Evolutionary conservation across 2,329 filamentous ascomycete species (phyloP).

Genomic region (Zymoseptoria brevis): DNA sequence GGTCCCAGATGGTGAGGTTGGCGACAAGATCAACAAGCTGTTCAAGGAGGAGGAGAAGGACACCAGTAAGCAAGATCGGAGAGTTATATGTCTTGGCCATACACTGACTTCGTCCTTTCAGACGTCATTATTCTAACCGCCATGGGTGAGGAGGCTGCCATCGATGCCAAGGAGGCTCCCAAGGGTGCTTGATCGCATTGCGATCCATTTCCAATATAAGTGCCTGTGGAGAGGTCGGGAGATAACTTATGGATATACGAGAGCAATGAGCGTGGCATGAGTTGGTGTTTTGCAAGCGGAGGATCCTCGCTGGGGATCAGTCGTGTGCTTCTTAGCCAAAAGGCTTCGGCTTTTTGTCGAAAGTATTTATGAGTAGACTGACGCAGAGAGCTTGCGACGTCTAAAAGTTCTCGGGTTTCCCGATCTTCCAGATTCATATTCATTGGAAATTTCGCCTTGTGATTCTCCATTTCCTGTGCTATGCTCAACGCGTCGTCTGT

Average conservation of each 20-base stretch:
- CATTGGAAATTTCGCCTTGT: too few species aligned
- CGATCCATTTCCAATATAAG: slow-evolving; percentile 9
- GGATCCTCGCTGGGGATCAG: slow-evolving; percentile 18
- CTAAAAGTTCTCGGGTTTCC: slow-evolving; percentile 5
- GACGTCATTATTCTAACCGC: slow-evolving; percentile 87
- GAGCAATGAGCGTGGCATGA: slow-evolving; percentile 19
- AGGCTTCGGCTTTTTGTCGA: slow-evolving; percentile 12
- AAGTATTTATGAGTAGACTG: slow-evolving; percentile 20
- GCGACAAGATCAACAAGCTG: slow-evolving; percentile 74
- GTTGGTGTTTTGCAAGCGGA: slow-evolving; percentile 18
- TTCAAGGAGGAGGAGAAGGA: slow-evolving; percentile 84
- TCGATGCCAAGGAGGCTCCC: slow-evolving; percentile 92
- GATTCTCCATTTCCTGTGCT: too few species aligned
- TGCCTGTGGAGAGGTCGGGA: slow-evolving; percentile 9
- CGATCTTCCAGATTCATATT: not conserved
- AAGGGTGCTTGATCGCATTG: slow-evolving; percentile 22
- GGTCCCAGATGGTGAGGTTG: slow-evolving; percentile 81
- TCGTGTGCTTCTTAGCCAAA: slow-evolving; percentile 18
- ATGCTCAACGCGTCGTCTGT: too few species aligned
- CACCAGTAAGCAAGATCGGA: slow-evolving; percentile 60
- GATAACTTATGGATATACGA: slow-evolving; percentile 17
- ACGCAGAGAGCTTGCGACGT: slow-evolving; percentile 12
- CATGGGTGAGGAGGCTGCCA: slow-evolving; percentile 89
- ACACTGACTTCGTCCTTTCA: slow-evolving; percentile 30
- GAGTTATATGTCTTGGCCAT: not conserved